A percentile compares a stretch with the other conserved stretches of the same genome.
These are phyloP conservation scores for Asparagopsis taxiformis DNA, from an alignment of 31 red algal genomes.

Conservation along the genomic window DNA sequence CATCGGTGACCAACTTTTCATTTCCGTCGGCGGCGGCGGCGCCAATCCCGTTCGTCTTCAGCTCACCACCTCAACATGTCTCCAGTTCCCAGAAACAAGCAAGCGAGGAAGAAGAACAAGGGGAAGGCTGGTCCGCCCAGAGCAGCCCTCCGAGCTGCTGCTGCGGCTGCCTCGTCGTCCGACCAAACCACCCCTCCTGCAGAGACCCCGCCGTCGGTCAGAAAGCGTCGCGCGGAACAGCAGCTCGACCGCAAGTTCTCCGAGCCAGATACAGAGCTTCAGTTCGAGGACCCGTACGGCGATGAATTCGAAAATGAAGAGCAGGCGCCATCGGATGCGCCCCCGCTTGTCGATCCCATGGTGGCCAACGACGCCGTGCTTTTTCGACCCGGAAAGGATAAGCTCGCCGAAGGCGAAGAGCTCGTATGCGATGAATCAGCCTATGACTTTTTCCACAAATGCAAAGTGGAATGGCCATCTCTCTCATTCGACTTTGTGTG, in stretches of 20 bases:
- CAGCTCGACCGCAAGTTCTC: not conserved
- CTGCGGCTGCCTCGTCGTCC: too few relatives aligned
- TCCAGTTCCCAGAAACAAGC: too few relatives aligned
- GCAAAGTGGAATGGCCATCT: conserved; percentile 61
- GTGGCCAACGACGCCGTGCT: conserved; percentile 35
- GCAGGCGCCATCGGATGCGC: not conserved
- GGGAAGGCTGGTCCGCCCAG: too few relatives aligned
- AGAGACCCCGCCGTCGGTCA: not conserved
- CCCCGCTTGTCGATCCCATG: conserved; percentile 23
- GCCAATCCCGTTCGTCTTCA: too few relatives aligned
- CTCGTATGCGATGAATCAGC: conserved; percentile 51
- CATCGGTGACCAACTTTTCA: too few relatives aligned
- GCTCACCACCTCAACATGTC: too few relatives aligned
- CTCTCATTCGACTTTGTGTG: conserved; percentile 57
- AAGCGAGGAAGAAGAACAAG: too few relatives aligned
- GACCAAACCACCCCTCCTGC: too few relatives aligned
- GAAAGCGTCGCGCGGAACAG: conserved; percentile 16
- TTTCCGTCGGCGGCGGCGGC: too few relatives aligned
- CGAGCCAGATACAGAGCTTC: conserved; percentile 43
- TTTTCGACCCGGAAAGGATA: conserved; percentile 66
- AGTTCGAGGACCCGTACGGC: conserved; percentile 69
- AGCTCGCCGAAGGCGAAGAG: conserved; percentile 30
- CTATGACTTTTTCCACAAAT: conserved; percentile 40
- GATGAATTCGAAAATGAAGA: conserved; percentile 68
- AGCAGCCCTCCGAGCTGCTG: too few relatives aligned